These are phyloP conservation scores for Amanita pseudoporphyria DNA, from an alignment of 768 basidiomycete genomes.

Conservation along the genomic window DNA sequence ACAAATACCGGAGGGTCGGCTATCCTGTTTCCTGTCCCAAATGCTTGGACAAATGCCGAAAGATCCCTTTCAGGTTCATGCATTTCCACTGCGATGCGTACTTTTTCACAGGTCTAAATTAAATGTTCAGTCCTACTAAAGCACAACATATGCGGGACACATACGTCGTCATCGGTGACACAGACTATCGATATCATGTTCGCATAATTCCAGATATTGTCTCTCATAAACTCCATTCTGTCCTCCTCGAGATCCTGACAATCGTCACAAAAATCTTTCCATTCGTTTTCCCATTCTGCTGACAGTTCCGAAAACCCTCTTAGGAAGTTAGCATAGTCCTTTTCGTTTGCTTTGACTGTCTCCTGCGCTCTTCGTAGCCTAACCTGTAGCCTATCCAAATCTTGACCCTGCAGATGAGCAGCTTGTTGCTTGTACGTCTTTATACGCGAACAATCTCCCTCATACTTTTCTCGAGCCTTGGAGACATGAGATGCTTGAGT, in stretches of 20 bases:
- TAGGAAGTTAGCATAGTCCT: slow-evolving; percentile 79
- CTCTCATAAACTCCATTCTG: slow-evolving; percentile 87
- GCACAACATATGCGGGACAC: background rate
- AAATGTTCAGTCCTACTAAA: slow-evolving; percentile 3
- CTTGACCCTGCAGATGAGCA: slow-evolving; percentile 56
- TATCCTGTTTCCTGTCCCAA: slow-evolving; percentile 80
- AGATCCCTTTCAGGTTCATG: slow-evolving; percentile 81
- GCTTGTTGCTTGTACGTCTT: slow-evolving; percentile 82
- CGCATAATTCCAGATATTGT: slow-evolving; percentile 90
- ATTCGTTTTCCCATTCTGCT: slow-evolving; percentile 82
- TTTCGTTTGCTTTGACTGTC: slow-evolving; percentile 84
- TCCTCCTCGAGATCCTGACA: slow-evolving; percentile 98
- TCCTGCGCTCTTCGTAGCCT: slow-evolving; percentile 80
- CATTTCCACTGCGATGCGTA: slow-evolving; percentile 78
- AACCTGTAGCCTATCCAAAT: slow-evolving; percentile 75
- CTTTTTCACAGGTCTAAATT: slow-evolving; percentile 78
- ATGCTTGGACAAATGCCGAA: slow-evolving; percentile 76
- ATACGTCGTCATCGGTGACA: slow-evolving; percentile 87
- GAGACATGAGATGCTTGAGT: slow-evolving; percentile 77
- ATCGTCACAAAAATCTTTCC: slow-evolving; percentile 93
- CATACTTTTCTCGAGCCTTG: slow-evolving; percentile 91
- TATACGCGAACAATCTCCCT: slow-evolving; percentile 84
- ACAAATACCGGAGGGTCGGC: slow-evolving; percentile 70
- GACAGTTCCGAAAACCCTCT: slow-evolving; percentile 64
- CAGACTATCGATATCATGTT: slow-evolving; percentile 94